Percentiles rank a stretch among this genome's conserved stretches.
Conservation (phyloP, 2,329 filamentous ascomycete genomes). For the Aspergillus ruber region DNA sequence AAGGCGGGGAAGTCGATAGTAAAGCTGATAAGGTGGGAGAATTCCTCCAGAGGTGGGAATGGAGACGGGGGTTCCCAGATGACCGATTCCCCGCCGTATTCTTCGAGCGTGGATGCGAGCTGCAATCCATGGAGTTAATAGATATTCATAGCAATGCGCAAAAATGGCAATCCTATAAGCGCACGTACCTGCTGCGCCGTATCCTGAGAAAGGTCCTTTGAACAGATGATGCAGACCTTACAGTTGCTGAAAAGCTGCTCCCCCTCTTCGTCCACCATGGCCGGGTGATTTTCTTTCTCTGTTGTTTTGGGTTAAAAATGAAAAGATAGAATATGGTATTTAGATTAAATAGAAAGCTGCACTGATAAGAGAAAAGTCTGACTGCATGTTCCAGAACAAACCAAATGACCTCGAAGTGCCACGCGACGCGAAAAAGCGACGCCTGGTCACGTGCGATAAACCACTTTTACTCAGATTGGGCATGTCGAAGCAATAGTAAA, state of each 20-base stretch:
- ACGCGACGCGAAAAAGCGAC: slow-evolving; percentile 17
- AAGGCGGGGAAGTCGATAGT: slow-evolving; percentile 93
- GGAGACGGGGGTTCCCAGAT: slow-evolving; percentile 33
- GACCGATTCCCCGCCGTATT: slow-evolving; percentile 45
- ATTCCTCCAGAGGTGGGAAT: slow-evolving; percentile 37
- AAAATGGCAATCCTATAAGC: background rate
- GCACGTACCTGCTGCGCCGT: slow-evolving; percentile 34
- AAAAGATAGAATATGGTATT: background rate
- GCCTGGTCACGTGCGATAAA: slow-evolving; percentile 18
- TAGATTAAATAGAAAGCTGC: background rate
- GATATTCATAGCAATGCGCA: background rate
- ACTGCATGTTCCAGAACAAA: background rate
- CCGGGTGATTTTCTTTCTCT: slow-evolving; percentile 1
- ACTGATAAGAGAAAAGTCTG: background rate
- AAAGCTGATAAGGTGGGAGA: slow-evolving; percentile 64
- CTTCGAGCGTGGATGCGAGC: slow-evolving; percentile 42
- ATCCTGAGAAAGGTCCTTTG: slow-evolving; percentile 33
- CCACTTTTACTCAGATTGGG: background rate
- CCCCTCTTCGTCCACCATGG: slow-evolving; percentile 24
- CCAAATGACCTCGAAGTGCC: slow-evolving; percentile 5
- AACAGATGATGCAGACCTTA: slow-evolving; percentile 41
- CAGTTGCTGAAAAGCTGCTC: slow-evolving; percentile 40
- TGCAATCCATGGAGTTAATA: slow-evolving; percentile 20
- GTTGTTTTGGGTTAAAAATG: no score
- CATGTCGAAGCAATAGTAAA: background rate